Evolutionary conservation across 139 green algal genomes (phyloP).

Genomic region (Volvox reticuliferus): DNA sequence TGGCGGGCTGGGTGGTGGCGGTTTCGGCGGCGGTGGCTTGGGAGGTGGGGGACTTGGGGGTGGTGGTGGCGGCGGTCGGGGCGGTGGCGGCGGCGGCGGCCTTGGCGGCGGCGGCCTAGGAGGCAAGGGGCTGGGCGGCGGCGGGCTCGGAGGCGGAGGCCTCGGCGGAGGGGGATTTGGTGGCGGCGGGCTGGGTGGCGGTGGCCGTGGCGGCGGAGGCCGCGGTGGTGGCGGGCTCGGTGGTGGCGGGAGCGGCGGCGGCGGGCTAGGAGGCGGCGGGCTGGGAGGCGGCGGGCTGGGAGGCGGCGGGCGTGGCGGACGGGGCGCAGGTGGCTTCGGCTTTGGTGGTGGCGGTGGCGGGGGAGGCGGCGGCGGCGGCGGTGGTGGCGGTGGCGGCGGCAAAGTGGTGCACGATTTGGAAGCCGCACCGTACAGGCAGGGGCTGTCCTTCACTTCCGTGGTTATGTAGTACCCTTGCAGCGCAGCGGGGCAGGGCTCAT

Average conservation of each 20-base stretch:
- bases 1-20: neutral
- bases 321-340: neutral
- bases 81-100: neutral
- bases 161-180: neutral
- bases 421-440: neutral
- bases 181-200: slow-evolving; percentile 6
- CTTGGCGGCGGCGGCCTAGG: neutral
- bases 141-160: neutral
- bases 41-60: slow-evolving; percentile 7
- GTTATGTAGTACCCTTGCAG: neutral
- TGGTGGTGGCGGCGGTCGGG: neutral
- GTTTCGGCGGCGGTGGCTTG: neutral
- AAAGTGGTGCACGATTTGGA: neutral
- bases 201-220: neutral
- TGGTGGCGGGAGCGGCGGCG: neutral
- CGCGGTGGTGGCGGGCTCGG: neutral
- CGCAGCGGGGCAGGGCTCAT: neutral
- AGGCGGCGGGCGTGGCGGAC: neutral
- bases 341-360: slow-evolving; percentile 1
- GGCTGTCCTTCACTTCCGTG: neutral
- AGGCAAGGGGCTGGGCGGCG: neutral
- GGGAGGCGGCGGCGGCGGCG: neutral
- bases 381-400: slow-evolving; percentile 3
- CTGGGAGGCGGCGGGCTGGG: neutral
- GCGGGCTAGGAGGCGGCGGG: slow-evolving; percentile 1